Base-by-base conservation (phyloP, 306 rosid genomes). In the Vigna angularis region DNA sequence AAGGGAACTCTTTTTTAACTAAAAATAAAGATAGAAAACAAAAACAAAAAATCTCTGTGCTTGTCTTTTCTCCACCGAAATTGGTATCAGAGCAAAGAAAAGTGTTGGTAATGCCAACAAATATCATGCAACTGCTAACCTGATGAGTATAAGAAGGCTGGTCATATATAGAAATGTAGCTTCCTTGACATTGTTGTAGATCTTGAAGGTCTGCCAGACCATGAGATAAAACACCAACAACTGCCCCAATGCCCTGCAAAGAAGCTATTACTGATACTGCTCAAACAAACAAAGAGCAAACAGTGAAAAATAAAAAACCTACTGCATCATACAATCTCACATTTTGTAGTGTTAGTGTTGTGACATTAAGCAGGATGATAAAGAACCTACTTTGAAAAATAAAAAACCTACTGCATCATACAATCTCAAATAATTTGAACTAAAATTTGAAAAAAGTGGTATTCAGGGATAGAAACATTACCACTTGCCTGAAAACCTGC, bases 401-500 rank as follows among this genome's bases (percentile, higher is more conserved):
- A 20, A 20, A 20, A 20, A 20, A 20, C 22, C 22, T 20, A 20
- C 22, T 20, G 22, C 22, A 20, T 20, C 22, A 20, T 20, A 20
- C 22, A 20, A 20, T 20, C 22, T 51, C 57, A 73, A 50, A 34
- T 30, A 44, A 65, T 38, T 34, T 66, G 52, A 83, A 53, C 18
- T 20, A 18, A 36, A 64, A 42, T 17, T 24, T 16, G 48, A 66
- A 42, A 63, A 38, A 70, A 53, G 24, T 66, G 16, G 9, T 56
- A 6, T 7, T 48, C 6, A 74, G 45, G 48, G 15, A 45, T 47
- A 72, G 86, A 32, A 66, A 18, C 73, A 88, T 86, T 93, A 95
- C 99, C 98, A 91, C 99, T 65, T 95, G 99, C 89, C 90, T 90
- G 85, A 89, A 91, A 75, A 95, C 93, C 93, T 95, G 98, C 81